Conservation (phyloP, 108 stramenopile species). For the Nitzschia sp. region DNA sequence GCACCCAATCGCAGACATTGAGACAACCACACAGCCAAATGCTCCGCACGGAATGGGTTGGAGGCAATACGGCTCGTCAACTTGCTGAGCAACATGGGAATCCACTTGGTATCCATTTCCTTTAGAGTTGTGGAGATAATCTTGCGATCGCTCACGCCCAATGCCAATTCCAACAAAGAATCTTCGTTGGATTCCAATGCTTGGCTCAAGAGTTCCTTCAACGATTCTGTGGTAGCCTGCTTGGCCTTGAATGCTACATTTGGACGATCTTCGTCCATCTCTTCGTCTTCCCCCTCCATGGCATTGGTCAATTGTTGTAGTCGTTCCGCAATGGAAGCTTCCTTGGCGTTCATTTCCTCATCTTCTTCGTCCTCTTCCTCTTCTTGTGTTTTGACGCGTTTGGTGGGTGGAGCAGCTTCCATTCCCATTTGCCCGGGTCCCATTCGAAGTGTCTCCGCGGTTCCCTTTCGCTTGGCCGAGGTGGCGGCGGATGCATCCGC, state of each 20-base stretch:
- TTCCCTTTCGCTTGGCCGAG: slow-evolving; percentile 11
- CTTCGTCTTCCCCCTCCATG: slow-evolving; percentile 31
- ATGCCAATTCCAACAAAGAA: slow-evolving; percentile 50
- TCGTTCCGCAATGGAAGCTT: slow-evolving; percentile 53
- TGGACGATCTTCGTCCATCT: slow-evolving; percentile 26
- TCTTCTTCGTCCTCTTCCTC: slow-evolving; percentile 37
- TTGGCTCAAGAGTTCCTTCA: slow-evolving; percentile 49
- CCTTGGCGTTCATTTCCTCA: slow-evolving; percentile 21
- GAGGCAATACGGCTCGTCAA: slow-evolving; percentile 48
- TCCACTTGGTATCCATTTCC: slow-evolving; percentile 26
- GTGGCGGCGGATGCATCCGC: neutral
- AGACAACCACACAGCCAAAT: slow-evolving; percentile 48
- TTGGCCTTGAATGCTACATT: slow-evolving; percentile 37
- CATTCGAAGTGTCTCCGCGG: slow-evolving; percentile 30
- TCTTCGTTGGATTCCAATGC: slow-evolving; percentile 54
- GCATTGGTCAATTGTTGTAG: slow-evolving; percentile 36
- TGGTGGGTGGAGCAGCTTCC: slow-evolving; percentile 30
- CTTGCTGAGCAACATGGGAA: slow-evolving; percentile 38
- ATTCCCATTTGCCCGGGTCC: slow-evolving; percentile 63
- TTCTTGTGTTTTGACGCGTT: slow-evolving; percentile 27
- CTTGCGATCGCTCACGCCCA: slow-evolving; percentile 40
- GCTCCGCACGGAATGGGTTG: slow-evolving; percentile 46
- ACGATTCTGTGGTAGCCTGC: slow-evolving; percentile 56
- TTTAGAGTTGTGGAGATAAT: slow-evolving; percentile 38
- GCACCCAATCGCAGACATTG: slow-evolving; percentile 34